Base-by-base conservation (phyloP, 2,329 filamentous ascomycete species). In the Madurella mycetomatis region DNA sequence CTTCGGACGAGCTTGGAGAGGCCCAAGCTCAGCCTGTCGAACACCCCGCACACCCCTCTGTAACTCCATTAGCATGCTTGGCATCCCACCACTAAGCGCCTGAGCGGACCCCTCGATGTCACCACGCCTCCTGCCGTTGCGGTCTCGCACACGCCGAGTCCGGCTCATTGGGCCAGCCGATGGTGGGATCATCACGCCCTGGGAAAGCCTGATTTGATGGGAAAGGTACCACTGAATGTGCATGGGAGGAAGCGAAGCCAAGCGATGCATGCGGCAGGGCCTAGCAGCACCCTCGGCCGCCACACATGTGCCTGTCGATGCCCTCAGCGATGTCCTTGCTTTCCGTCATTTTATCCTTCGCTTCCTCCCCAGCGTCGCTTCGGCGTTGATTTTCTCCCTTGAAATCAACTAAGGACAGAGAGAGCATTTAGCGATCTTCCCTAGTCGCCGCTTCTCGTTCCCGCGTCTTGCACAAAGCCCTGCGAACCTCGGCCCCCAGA, bases 51-150 rank as follows among this genome's bases (percentile, higher is more conserved):
- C 25, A 51, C 41, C 48, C 31, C n/a, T n/a, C n/a, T n/a, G n/a
- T n/a, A n/a, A n/a, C n/a, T n/a, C n/a, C n/a, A n/a, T n/a, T n/a
- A n/a, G n/a, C n/a, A n/a, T n/a, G n/a, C n/a, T 47, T 50, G 40
- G 25, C 59, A 61, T 56, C 54, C 51, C 58, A 58, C 60, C 47
- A 56, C 19, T 64, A 64, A 64, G 62, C 62, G 62, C 62, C 60
- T 11, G 46, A 56, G 54, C 58, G 18, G 46, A 49, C 34, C 9
- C 34, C 34, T 37, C 34, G 13, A 37, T 37, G 11, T 15, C 34
- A 37, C 34, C 34, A 37, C 34, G 34, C 34, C 34, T 25, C 25
- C 25, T 25, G 25, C 7, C 7, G 25, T 9, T 46, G 19, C 43
- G 17, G 47, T 17, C 47, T n/a, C 34, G 4, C 42, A 42, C n/a